A percentile compares a stretch with the other conserved stretches of the same genome.
Evolutionary conservation across 2,329 filamentous ascomycete genomes (phyloP).

Genomic region (Magnaporthiopsis incrustans): DNA sequence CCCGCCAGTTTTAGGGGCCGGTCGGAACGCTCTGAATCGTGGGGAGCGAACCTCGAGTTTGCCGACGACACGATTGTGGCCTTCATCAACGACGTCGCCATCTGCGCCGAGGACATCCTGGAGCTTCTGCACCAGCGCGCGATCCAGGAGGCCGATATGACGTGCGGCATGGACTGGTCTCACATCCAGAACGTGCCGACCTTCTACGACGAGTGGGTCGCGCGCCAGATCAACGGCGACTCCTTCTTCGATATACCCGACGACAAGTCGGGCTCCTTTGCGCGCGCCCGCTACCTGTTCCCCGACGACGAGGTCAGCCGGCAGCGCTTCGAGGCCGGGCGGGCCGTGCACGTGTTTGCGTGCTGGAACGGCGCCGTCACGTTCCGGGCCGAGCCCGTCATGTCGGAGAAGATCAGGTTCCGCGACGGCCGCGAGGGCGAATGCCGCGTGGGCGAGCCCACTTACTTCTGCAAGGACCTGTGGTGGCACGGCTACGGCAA

Average conservation of each 20-base stretch:
- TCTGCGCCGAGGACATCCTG: conserved; percentile 45
- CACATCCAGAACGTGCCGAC: conserved; percentile 32
- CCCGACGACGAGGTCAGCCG: conserved; percentile 33
- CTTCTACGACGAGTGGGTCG: conserved; percentile 51
- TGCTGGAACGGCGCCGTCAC: conserved; percentile 51
- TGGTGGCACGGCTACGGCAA: conserved; percentile 39
- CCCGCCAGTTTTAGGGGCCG: neutral
- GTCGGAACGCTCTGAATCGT: neutral
- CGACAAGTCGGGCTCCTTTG: conserved; percentile 15
- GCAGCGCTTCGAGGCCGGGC: conserved; percentile 22
- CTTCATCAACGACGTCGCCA: conserved; percentile 45
- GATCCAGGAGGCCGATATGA: conserved; percentile 41
- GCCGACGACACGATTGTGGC: conserved; percentile 33
- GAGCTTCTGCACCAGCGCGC: conserved; percentile 42
- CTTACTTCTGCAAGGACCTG: conserved; percentile 47
- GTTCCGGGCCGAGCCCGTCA: conserved; percentile 37
- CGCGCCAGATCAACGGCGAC: conserved; percentile 41
- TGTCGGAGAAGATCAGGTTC: conserved; percentile 35
- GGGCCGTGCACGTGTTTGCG: conserved; percentile 49
- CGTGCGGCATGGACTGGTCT: conserved; percentile 52
- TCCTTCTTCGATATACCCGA: conserved; percentile 44
- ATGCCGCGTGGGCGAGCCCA: conserved; percentile 45
- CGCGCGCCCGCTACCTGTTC: conserved; percentile 36
- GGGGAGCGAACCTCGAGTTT: conserved; percentile 10
- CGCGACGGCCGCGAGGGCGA: conserved; percentile 31